Conservation (phyloP, 2,329 filamentous ascomycete genomes). For the Sporothrix mexicana region DNA sequence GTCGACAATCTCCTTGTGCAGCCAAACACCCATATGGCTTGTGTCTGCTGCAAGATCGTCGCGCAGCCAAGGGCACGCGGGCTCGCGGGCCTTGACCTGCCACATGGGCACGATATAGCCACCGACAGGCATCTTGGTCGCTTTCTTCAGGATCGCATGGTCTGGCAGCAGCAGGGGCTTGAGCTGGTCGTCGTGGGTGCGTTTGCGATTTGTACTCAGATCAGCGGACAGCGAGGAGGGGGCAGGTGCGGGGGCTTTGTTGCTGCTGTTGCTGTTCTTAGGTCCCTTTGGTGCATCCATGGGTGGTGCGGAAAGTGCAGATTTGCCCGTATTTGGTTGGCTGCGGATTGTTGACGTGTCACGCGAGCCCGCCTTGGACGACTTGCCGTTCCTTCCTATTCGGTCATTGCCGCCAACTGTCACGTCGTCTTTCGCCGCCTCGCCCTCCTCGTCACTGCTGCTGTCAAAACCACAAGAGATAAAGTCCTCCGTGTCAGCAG, state of each 20-base stretch:
- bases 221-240: conserved; percentile 23
- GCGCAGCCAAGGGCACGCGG: conserved; percentile 67
- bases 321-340: neutral
- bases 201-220: conserved; percentile 64
- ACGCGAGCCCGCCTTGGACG: neutral
- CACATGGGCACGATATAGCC: conserved; percentile 61
- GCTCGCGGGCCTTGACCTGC: conserved; percentile 51
- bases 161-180: conserved; percentile 54
- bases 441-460: conserved; percentile 47
- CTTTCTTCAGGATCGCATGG: conserved; percentile 59
- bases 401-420: neutral
- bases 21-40: conserved; percentile 60
- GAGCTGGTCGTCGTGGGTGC: conserved; percentile 72
- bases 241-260: neutral
- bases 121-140: conserved; percentile 55
- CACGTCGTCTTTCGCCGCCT: conserved; percentile 2
- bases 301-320: conserved; percentile 16
- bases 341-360: conserved; percentile 23
- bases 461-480: conserved; percentile 81
- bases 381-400: conserved; percentile 27
- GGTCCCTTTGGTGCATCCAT: conserved; percentile 33
- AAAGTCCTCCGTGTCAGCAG: conserved; percentile 76
- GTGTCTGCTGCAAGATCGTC: conserved; percentile 59
- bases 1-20: conserved; percentile 88
- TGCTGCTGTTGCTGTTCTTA: conserved; percentile 12